Base-by-base conservation (phyloP, 2,329 filamentous ascomycete genomes). In the Fusarium equiseti region DNA sequence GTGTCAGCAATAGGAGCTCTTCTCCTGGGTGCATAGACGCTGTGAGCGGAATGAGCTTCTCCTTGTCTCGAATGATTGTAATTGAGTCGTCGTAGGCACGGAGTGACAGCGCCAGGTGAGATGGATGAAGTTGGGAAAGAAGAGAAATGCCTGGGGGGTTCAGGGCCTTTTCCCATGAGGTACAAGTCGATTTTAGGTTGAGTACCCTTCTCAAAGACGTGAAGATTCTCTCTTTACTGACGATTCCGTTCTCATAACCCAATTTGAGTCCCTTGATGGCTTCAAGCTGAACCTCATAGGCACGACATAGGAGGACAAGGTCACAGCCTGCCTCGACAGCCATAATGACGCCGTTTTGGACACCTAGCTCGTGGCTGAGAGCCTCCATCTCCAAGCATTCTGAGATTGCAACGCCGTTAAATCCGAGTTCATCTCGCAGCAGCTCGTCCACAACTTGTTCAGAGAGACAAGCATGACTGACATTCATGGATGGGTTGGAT, bases 331-430 rank as follows among this genome's bases (percentile, higher is more conserved):
- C 95, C 79, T 97, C 96, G 53, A 98, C 93, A 6, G 96, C 96
- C 94, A 98, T 98, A 73, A 98, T 94, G 1, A 95, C 97, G 15
- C 96, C 96, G 43, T 96, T 95, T 73, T 95, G 94, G 20, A 99
- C 94, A n/a, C 95, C 95, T 52, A 98, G 96, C 75, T 98, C 97
- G 77, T 97, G 93, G 70, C 94, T 96, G 11, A 98, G 87, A 0
- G 95, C 94, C 77, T 98, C 95, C 95, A 98, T 98, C 79, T 98
- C 95, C 10, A 98, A 83, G 72, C 95, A 98, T 77, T 98, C 95
- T 0, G 95, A 98, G 52, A 98, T 94, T 26, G 96, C 94, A 4
- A 98, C 95, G 2, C 95, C 95, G 52, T 93, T 89, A 75, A 98
- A 98, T 4, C 92, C 92, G 26, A 98, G 87, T 71, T 98, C 94